Percentiles rank a stretch among this genome's conserved stretches.
Evolutionary conservation across 2,329 filamentous ascomycete genomes (phyloP).

Genomic region (Aspergillus tubingensis): DNA sequence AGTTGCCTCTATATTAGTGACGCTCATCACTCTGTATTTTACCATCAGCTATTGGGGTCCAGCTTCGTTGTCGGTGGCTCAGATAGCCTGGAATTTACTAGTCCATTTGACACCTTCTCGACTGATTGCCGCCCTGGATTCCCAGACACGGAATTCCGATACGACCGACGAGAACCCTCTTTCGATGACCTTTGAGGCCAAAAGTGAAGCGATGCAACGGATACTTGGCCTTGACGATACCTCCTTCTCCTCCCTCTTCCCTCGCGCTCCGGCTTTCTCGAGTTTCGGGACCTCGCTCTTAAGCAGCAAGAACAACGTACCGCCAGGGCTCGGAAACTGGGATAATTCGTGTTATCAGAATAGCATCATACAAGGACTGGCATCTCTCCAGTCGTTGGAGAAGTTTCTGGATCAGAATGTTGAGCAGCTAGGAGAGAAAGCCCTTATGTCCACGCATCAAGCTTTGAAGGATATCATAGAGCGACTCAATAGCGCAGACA

Average conservation of each 20-base stretch:
- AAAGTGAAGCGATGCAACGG: constrained; percentile 65
- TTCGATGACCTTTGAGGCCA: constrained; percentile 49
- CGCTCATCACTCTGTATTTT: constrained; percentile 31
- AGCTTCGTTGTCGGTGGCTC: constrained; percentile 32
- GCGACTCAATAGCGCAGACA: constrained; percentile 68
- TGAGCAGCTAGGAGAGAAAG: constrained; percentile 38
- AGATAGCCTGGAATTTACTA: constrained; percentile 40
- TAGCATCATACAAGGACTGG: constrained; percentile 83
- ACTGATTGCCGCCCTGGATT: constrained; percentile 51
- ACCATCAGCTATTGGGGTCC: constrained; percentile 34
- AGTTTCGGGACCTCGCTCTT: constrained; percentile 52
- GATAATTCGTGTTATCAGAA: constrained; percentile 99
- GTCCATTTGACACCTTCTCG: constrained; percentile 44
- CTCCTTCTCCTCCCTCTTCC: constrained; percentile 60
- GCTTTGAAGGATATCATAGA: constrained; percentile 66
- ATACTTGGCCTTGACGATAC: constrained; percentile 63
- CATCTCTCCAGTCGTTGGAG: constrained; percentile 71
- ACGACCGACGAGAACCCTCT: constrained; percentile 44
- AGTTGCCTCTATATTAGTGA: constrained; percentile 31
- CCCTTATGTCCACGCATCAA: constrained; percentile 49
- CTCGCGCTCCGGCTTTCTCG: constrained; percentile 57
- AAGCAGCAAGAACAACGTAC: constrained; percentile 36
- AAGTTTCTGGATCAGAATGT: constrained; percentile 61
- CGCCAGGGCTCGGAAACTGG: constrained; percentile 77
- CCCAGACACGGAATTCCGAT: constrained; percentile 48